phyloP scores from a whole-genome alignment of 345 rosid genomes.

The Dipteronia sinensis region DNA sequence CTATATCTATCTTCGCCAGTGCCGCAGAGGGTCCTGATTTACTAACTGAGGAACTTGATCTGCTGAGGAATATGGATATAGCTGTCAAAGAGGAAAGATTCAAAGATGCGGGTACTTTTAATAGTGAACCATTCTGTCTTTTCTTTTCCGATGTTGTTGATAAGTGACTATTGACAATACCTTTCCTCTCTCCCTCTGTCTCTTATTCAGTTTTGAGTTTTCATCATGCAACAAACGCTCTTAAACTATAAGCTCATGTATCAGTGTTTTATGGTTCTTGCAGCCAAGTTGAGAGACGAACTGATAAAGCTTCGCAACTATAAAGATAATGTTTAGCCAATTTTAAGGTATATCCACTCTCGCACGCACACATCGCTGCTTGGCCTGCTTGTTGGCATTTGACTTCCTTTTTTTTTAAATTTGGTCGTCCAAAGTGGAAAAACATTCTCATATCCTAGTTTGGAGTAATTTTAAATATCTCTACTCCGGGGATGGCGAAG shows the following conservation, averaged over 20 bases:
- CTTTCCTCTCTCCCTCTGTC: not conserved
- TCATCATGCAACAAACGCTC: not conserved
- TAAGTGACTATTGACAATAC: not conserved
- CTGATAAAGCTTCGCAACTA: conserved; percentile 61
- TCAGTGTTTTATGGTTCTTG: conserved; percentile 23
- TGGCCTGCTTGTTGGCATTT: not conserved
- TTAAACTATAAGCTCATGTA: not conserved
- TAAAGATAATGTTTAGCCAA: conserved; percentile 31
- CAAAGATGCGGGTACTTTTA: conserved; percentile 73
- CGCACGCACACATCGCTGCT: not conserved
- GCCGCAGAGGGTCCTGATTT: conserved; percentile 79
- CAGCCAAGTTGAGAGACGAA: conserved; percentile 81
- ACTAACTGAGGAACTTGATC: conserved; percentile 67
- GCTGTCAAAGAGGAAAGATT: conserved; percentile 83
- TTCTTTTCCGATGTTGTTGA: not conserved
- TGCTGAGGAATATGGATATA: conserved; percentile 65
- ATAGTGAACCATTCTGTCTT: not conserved
- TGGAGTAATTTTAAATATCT: not conserved
- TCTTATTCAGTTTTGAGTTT: not conserved
- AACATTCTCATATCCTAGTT: conserved; percentile 1
- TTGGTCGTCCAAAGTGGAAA: not conserved
- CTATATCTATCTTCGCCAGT: conserved; percentile 46
- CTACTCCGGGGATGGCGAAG: too few relatives aligned
- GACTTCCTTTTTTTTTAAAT: not conserved
- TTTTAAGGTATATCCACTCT: conserved; percentile 15